A percentile compares a stretch with the other conserved stretches of the same genome.
phyloP scores from a whole-genome alignment of 306 rosid species.

The Vachellia pachyceras region DNA sequence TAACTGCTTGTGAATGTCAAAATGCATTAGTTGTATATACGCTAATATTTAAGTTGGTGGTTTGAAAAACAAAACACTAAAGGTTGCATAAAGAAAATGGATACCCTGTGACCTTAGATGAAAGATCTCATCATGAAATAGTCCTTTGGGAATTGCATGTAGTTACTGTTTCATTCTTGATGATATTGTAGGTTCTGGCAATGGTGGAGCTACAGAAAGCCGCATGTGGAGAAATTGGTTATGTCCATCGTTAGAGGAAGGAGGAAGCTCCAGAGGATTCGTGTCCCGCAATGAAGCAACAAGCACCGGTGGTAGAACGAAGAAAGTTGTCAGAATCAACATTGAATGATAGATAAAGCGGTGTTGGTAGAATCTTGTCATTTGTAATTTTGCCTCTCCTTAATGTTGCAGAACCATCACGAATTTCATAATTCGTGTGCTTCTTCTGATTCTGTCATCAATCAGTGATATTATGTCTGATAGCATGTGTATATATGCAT shows the following conservation, averaged over 20 bases:
- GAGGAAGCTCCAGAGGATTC: constrained; percentile 36
- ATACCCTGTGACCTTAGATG: background rate
- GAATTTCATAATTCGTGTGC: background rate
- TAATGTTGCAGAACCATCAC: background rate
- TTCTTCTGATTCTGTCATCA: background rate
- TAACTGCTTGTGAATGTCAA: background rate
- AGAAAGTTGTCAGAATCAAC: constrained; percentile 74
- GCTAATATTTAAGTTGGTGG: background rate
- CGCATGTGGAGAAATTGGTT: constrained; percentile 37
- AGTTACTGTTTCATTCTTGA: background rate
- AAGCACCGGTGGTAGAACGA: constrained; percentile 50
- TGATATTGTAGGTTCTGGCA: constrained; percentile 45
- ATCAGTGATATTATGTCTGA: background rate
- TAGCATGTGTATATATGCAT: too few species aligned
- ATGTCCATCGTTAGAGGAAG: constrained; percentile 40
- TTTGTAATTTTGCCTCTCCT: background rate
- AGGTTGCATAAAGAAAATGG: background rate
- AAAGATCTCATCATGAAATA: background rate
- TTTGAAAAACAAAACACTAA: background rate
- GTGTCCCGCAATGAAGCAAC: constrained; percentile 36
- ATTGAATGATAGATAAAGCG: constrained; percentile 50
- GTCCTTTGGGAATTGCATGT: background rate
- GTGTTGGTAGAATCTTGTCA: background rate
- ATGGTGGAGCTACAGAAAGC: constrained; percentile 35
- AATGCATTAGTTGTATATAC: background rate